Evolutionary conservation across 2,329 filamentous ascomycete genomes (phyloP).

Genomic region (Penicillium sp.): DNA sequence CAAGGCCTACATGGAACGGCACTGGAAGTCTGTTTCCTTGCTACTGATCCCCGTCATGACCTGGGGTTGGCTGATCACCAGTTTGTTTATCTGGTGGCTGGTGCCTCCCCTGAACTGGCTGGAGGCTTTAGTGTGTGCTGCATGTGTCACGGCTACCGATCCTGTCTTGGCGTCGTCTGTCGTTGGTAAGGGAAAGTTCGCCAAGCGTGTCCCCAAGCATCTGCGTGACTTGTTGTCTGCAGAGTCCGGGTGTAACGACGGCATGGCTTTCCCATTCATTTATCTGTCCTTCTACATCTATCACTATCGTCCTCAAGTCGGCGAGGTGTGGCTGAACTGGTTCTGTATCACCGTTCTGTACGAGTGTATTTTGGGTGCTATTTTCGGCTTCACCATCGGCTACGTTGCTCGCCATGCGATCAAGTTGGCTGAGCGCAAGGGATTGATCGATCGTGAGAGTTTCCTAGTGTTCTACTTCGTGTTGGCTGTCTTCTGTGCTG

Average conservation of each 20-base stretch:
- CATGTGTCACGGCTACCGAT: constrained; percentile 95
- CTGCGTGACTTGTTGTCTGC: constrained; percentile 90
- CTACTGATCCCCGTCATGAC: constrained; percentile 96
- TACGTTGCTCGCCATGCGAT: constrained; percentile 91
- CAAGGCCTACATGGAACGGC: constrained; percentile 85
- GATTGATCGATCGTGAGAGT: constrained; percentile 91
- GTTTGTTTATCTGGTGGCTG: constrained; percentile 93
- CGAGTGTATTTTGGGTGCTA: constrained; percentile 88
- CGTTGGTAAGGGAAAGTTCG: constrained; percentile 98
- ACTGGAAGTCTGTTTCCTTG: constrained; percentile 90
- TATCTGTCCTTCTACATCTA: constrained; percentile 91
- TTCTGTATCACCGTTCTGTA: constrained; percentile 88
- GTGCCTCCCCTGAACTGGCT: constrained; percentile 78
- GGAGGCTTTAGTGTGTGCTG: constrained; percentile 80
- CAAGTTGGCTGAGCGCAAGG: constrained; percentile 77
- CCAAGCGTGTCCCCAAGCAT: constrained; percentile 96
- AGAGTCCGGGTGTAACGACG: constrained; percentile 98
- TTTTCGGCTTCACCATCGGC: constrained; percentile 84
- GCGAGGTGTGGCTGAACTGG: constrained; percentile 77
- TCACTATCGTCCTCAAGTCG: constrained; percentile 69
- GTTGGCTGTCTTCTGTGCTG: constrained; percentile 90
- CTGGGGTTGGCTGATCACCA: constrained; percentile 79
- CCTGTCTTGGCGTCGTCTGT: constrained; percentile 96
- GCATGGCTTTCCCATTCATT: constrained; percentile 98
- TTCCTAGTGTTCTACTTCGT: constrained; percentile 99